Evolutionary conservation across 2,329 filamentous ascomycete species (phyloP).

Genomic region (Cercospora berteroae): DNA sequence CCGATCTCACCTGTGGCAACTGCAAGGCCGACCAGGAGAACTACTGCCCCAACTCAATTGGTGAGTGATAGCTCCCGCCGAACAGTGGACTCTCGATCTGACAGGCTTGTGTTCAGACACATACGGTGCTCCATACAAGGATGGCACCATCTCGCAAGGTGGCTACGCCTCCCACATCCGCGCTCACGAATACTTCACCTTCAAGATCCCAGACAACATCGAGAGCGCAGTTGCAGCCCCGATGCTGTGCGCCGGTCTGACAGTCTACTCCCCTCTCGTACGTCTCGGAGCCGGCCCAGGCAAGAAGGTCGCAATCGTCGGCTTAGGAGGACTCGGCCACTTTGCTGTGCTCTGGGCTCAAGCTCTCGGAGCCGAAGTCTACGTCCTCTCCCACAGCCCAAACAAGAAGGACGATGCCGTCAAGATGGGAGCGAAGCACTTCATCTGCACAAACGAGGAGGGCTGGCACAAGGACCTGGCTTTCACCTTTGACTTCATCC

Average conservation of each 20-base stretch:
- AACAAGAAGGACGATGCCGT: constrained; percentile 60
- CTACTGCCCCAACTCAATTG: constrained; percentile 52
- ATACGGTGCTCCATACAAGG: constrained; percentile 50
- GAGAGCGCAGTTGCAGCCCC: constrained; percentile 58
- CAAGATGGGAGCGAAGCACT: constrained; percentile 60
- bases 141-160: constrained; percentile 64
- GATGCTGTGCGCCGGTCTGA: constrained; percentile 83
- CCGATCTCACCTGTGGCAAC: constrained; percentile 51
- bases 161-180: constrained; percentile 68
- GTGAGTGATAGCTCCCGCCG: constrained; percentile 31
- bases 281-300: constrained; percentile 73
- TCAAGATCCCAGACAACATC: constrained; percentile 74
- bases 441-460: constrained; percentile 58
- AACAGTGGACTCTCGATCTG: background rate
- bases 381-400: constrained; percentile 60
- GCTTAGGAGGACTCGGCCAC: constrained; percentile 49
- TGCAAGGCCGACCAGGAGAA: constrained; percentile 55
- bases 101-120: constrained; percentile 45
- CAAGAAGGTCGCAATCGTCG: constrained; percentile 54
- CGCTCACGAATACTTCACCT: constrained; percentile 72
- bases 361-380: constrained; percentile 60
- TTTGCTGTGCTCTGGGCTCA: constrained; percentile 50
- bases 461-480: constrained; percentile 57
- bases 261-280: constrained; percentile 73
- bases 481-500: constrained; percentile 69